Evolutionary conservation across 225 moss, liverwort and hornwort genomes (phyloP).

Genomic region (Marchantia polymorpha): DNA sequence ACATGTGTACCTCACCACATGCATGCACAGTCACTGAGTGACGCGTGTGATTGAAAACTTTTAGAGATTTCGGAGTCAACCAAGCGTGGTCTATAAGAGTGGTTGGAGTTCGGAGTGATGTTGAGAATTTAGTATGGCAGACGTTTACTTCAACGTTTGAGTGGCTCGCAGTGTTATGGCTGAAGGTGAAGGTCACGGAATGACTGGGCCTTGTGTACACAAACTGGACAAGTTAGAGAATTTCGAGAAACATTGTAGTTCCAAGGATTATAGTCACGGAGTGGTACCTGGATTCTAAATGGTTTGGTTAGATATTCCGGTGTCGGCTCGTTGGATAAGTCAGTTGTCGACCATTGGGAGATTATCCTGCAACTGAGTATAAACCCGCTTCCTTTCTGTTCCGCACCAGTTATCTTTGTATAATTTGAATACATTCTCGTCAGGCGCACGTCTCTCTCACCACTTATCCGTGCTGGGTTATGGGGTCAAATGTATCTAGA

Average conservation of each 20-base stretch:
- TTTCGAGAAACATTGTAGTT: conserved; percentile 8
- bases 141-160: not conserved
- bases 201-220: not conserved
- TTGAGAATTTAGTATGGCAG: not conserved
- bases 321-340: no score
- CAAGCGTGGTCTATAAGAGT: not conserved
- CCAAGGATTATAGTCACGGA: no score
- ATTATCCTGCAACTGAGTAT: no score
- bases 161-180: not conserved
- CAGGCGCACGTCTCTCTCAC: no score
- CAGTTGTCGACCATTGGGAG: no score
- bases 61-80: not conserved
- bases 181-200: not conserved
- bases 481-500: no score
- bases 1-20: not conserved
- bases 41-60: not conserved
- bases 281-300: no score
- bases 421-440: no score
- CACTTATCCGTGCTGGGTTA: no score
- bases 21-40: not conserved
- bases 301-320: no score
- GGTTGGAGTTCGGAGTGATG: not conserved
- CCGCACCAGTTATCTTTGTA: no score
- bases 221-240: not conserved
- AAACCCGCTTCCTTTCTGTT: no score